Percentiles rank a stretch among this genome's conserved stretches.
Evolutionary conservation across 2,329 filamentous ascomycete genomes (phyloP).

Genomic region (Teratosphaeria viscida): DNA sequence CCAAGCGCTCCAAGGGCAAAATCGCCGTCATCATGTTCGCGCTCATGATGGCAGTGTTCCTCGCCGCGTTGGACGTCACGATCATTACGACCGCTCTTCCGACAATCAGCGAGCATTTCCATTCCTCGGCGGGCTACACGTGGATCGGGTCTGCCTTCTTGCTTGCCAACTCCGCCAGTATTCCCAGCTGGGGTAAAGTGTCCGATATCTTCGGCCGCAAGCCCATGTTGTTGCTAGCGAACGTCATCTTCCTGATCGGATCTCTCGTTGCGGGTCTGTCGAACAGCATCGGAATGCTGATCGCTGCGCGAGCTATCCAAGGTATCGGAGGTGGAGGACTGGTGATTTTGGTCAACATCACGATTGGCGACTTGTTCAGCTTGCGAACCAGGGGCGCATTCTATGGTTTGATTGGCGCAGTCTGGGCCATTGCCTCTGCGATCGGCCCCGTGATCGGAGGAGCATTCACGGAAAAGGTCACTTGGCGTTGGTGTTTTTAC

Average conservation of each 20-base stretch:
- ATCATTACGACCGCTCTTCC: constrained; percentile 54
- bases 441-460: constrained; percentile 61
- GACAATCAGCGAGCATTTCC: constrained; percentile 46
- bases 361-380: constrained; percentile 53
- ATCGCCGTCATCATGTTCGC: constrained; percentile 41
- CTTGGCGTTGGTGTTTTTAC: constrained; percentile 30
- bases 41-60: constrained; percentile 44
- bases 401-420: constrained; percentile 54
- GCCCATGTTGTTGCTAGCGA: constrained; percentile 49
- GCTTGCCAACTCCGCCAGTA: constrained; percentile 39
- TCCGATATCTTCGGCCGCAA: constrained; percentile 60
- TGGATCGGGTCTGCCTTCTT: constrained; percentile 46
- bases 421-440: constrained; percentile 56
- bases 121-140: constrained; percentile 40
- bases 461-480: constrained; percentile 41
- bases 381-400: constrained; percentile 47
- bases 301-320: constrained; percentile 51
- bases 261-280: constrained; percentile 51
- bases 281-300: constrained; percentile 50
- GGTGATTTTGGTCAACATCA: constrained; percentile 53
- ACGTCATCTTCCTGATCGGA: constrained; percentile 51
- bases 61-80: constrained; percentile 52
- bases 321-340: constrained; percentile 55
- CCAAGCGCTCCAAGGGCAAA: constrained; percentile 27
- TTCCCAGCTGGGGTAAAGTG: constrained; percentile 52